Evolutionary conservation across 768 basidiomycete genomes (phyloP).

Genomic region (Suillus ampliporus): DNA sequence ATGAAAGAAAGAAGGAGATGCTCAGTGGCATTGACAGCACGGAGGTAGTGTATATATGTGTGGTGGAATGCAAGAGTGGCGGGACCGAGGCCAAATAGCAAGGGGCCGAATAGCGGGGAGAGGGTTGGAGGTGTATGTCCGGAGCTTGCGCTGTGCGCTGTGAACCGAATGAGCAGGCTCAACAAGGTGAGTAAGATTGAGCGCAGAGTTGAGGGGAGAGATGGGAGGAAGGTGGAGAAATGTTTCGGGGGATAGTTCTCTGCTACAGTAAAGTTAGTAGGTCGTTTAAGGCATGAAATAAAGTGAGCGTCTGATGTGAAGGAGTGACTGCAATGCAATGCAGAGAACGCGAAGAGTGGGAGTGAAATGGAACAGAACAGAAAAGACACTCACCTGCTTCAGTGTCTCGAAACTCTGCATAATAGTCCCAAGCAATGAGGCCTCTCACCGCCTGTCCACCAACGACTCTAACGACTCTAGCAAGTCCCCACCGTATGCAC

Average conservation of each 20-base stretch:
- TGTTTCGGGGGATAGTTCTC: conserved; percentile 72
- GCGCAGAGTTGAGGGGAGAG: conserved; percentile 57
- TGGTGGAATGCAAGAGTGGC: conserved; percentile 56
- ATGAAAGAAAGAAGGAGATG: conserved; percentile 92
- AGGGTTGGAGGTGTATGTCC: conserved; percentile 92
- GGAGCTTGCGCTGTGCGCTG: conserved; percentile 81
- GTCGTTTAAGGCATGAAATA: conserved; percentile 7
- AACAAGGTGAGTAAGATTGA: conserved; percentile 72
- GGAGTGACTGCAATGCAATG: conserved; percentile 18
- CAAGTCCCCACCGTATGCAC: conserved; percentile 92
- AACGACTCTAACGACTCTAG: conserved; percentile 73
- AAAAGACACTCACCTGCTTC: conserved; percentile 71
- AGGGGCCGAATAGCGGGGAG: conserved; percentile 86
- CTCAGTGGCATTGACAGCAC: conserved; percentile 86
- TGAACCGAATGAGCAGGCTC: conserved; percentile 80
- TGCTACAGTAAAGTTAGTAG: conserved; percentile 37
- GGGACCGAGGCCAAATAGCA: conserved; percentile 82
- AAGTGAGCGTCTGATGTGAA: conserved; percentile 9
- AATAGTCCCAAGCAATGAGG: conserved; percentile 83
- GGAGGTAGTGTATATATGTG: conserved; percentile 75
- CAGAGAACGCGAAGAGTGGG: conserved; percentile 28
- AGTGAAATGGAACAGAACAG: conserved; percentile 16
- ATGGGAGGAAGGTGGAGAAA: conserved; percentile 70
- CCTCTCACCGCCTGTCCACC: conserved; percentile 81
- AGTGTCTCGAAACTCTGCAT: conserved; percentile 78